phyloP scores from a whole-genome alignment of 2,329 filamentous ascomycete genomes.

The Dryadomyces quercus-mongolicae region DNA sequence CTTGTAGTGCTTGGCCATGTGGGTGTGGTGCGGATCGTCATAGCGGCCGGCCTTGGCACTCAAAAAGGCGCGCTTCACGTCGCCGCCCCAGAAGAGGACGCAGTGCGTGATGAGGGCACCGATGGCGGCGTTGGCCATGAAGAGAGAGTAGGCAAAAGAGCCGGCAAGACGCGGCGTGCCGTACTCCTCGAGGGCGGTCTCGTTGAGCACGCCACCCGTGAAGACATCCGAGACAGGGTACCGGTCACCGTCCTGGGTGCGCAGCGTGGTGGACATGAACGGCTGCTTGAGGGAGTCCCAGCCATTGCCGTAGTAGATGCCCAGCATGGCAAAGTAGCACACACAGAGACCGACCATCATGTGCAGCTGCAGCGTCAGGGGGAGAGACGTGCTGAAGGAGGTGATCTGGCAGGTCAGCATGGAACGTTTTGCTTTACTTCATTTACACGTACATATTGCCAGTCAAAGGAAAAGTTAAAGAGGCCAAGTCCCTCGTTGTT shows the following conservation, averaged over 20 bases:
- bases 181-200: slow-evolving; percentile 25
- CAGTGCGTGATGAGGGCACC: slow-evolving; percentile 41
- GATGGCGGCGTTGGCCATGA: slow-evolving; percentile 47
- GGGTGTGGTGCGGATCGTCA: slow-evolving; percentile 37
- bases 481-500: slow-evolving; percentile 41
- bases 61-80: slow-evolving; percentile 34
- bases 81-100: slow-evolving; percentile 41
- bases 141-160: slow-evolving; percentile 37
- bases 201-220: slow-evolving; percentile 26
- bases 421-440: neutral
- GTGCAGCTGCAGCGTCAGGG: slow-evolving; percentile 37
- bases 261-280: slow-evolving; percentile 42
- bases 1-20: slow-evolving; percentile 41
- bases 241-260: slow-evolving; percentile 23
- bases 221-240: slow-evolving; percentile 31
- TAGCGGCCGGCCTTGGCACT: slow-evolving; percentile 28
- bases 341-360: slow-evolving; percentile 30
- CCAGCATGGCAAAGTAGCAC: slow-evolving; percentile 37
- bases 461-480: slow-evolving; percentile 38
- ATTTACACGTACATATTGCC: slow-evolving; percentile 42
- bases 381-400: slow-evolving; percentile 38
- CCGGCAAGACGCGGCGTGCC: slow-evolving; percentile 36
- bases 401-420: slow-evolving; percentile 30
- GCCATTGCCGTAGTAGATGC: slow-evolving; percentile 36
- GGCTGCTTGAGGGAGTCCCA: slow-evolving; percentile 34